Evolutionary conservation across 257 asterid genomes (phyloP), one percentile per base, ranked within the genome.

Genomic region (Nicotiana paniculata): DNA sequence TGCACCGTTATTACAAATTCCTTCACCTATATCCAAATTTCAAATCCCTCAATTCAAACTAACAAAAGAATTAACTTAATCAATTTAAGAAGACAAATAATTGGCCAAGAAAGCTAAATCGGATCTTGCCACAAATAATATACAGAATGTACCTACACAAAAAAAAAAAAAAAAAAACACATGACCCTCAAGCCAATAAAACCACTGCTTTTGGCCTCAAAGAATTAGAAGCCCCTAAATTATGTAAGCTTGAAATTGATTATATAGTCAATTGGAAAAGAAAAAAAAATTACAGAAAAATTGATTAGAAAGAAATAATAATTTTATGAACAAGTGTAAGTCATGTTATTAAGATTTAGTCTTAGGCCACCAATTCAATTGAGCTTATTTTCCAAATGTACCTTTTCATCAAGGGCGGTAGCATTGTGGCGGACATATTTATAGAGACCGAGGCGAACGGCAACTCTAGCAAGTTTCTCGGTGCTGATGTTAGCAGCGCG

Each of bases 391-490:
- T 37, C 9, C 9, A 37, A 6, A 37, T 6, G 8, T 86, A 93
- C 98, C 88, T 85, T 92, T 1, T 86, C 84, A 39, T 91, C 88
- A 3, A 95, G 92, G 15, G 81, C 63, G 1, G 85, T 8, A 15
- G 92, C 87, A 74, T 91, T 91, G 82, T 90, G 99, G 13, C 97
- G 90, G 16, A 94, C 88, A 79, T 84, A 93, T 68, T 77, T 88
- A 81, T 94, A 87, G 3, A 94, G 89, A 3, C 85, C 83, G 77
- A 89, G 92, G 18, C 83, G 88, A 28, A 96, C 97, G 11, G 98
- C 93, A 3, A 90, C 95, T 18, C 97, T 93, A 0, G 97, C 99
- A 43, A 96, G 91, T 77, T 90, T 94, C 89, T 96, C 99, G 3
- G 98, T 96, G 86, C 97, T 91, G 8, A 90, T 72, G 77, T 96